phyloP scores from a whole-genome alignment of 257 asterid genomes.

The Coffea eugenioides region DNA sequence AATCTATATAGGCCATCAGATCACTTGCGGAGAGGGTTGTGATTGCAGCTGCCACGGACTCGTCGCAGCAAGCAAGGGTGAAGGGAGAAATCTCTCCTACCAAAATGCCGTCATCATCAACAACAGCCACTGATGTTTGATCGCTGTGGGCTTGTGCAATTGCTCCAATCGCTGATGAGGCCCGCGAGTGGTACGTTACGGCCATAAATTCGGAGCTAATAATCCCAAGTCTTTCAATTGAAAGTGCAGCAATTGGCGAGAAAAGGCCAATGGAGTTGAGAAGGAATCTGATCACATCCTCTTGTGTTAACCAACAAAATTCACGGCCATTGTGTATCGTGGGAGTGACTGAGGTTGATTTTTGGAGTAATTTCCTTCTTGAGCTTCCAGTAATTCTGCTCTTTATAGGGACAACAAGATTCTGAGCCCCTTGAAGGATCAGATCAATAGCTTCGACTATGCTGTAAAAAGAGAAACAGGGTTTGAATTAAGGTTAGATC shows the following conservation, averaged over 20 bases:
- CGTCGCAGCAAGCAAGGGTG: constrained; percentile 60
- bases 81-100: constrained; percentile 77
- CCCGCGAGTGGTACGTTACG: constrained; percentile 48
- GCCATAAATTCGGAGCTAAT: constrained; percentile 37
- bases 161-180: constrained; percentile 40
- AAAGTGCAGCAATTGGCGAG: constrained; percentile 57
- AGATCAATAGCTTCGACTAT: constrained; percentile 73
- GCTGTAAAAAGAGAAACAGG: constrained; percentile 33
- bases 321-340: constrained; percentile 62
- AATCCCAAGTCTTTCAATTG: constrained; percentile 60
- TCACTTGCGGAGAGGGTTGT: constrained; percentile 74
- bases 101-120: constrained; percentile 48
- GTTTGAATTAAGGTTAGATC: background rate
- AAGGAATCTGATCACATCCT: constrained; percentile 67
- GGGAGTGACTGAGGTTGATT: constrained; percentile 29
- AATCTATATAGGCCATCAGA: constrained; percentile 72
- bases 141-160: constrained; percentile 40
- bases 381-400: constrained; percentile 23
- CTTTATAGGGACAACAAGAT: constrained; percentile 43
- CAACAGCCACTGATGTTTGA: constrained; percentile 81
- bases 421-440: constrained; percentile 68
- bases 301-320: constrained; percentile 87
- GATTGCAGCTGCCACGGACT: constrained; percentile 61
- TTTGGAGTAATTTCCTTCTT: constrained; percentile 48
- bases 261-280: constrained; percentile 69